Conservation (phyloP, 2,329 filamentous ascomycete species). For the Parastagonospora nodorum region DNA sequence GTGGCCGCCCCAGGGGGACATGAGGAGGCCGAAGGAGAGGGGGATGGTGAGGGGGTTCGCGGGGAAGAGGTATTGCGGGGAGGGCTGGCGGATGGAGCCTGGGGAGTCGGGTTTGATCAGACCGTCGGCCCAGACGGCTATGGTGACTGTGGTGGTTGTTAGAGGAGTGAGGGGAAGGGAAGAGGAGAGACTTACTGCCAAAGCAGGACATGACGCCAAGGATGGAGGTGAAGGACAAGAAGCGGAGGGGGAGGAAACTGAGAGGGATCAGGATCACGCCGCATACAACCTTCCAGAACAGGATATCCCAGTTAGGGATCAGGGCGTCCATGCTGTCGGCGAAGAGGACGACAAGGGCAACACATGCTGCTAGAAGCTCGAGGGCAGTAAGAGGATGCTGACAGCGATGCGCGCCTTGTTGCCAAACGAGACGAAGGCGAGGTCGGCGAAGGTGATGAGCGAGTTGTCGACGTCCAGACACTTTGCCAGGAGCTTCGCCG, state of each 20-base stretch:
- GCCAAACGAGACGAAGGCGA: slow-evolving; percentile 90
- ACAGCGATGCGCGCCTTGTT: slow-evolving; percentile 78
- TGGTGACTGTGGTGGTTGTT: slow-evolving; percentile 65
- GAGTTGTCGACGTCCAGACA: slow-evolving; percentile 86
- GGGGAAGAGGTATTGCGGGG: slow-evolving; percentile 80
- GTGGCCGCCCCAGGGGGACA: slow-evolving; percentile 78
- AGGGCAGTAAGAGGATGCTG: slow-evolving; percentile 84
- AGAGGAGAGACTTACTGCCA: slow-evolving; percentile 68
- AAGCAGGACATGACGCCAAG: slow-evolving; percentile 91
- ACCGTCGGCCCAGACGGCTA: slow-evolving; percentile 84
- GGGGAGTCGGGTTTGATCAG: slow-evolving; percentile 77
- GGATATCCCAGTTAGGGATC: slow-evolving; percentile 70
- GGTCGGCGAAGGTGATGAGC: slow-evolving; percentile 91
- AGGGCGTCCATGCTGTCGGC: slow-evolving; percentile 86
- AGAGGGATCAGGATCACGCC: slow-evolving; percentile 78
- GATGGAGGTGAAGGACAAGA: slow-evolving; percentile 88
- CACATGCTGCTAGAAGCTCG: slow-evolving; percentile 85
- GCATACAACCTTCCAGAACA: slow-evolving; percentile 85
- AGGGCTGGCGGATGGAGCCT: slow-evolving; percentile 82
- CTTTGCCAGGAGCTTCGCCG: slow-evolving; percentile 80
- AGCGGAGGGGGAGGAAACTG: slow-evolving; percentile 80
- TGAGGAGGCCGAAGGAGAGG: slow-evolving; percentile 85
- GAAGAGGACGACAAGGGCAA: slow-evolving; percentile 90
- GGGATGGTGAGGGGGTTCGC: slow-evolving; percentile 86
- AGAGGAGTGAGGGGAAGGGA: slow-evolving; percentile 18